These are phyloP conservation scores for Tephrocybe sp. DNA, from an alignment of 768 basidiomycete genomes.

Conservation along the genomic window DNA sequence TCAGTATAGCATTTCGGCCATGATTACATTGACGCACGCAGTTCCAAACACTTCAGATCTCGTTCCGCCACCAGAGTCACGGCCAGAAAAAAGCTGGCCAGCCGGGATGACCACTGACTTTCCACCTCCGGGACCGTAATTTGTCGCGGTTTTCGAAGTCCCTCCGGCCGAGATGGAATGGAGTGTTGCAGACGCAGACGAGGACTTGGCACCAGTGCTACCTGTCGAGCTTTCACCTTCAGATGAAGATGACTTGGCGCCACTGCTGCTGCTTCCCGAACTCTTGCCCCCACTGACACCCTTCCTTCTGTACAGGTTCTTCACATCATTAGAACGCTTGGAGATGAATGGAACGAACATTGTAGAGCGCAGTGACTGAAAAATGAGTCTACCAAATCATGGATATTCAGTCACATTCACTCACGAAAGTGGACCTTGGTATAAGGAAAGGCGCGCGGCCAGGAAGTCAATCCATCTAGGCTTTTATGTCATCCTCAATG, in stretches of 20 bases:
- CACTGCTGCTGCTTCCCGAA: conserved; percentile 5
- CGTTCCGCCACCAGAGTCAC: conserved; percentile 45
- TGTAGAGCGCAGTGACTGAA: not conserved
- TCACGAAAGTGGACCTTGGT: too few species aligned
- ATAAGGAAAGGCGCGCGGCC: too few species aligned
- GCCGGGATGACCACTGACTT: conserved; percentile 31
- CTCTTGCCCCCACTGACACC: conserved; percentile 18
- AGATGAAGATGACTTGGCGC: too few species aligned
- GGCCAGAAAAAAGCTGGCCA: conserved; percentile 38
- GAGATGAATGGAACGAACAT: conserved; percentile 33
- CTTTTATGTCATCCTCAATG: too few species aligned
- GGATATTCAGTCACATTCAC: too few species aligned
- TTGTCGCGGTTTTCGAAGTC: conserved; percentile 13
- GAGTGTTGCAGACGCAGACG: too few species aligned
- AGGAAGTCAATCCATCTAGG: too few species aligned
- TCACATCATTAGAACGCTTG: conserved; percentile 3
- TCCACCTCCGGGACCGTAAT: conserved; percentile 23
- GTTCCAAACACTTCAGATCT: conserved; percentile 39
- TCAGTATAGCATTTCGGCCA: not conserved
- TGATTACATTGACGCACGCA: conserved; percentile 30
- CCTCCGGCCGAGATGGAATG: conserved; percentile 9
- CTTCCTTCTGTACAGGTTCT: conserved; percentile 23
- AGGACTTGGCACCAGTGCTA: too few species aligned
- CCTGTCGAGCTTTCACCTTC: too few species aligned
- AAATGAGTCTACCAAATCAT: too few species aligned